Conservation (phyloP, 345 rosid species). For the Bretschneidera sinensis region DNA sequence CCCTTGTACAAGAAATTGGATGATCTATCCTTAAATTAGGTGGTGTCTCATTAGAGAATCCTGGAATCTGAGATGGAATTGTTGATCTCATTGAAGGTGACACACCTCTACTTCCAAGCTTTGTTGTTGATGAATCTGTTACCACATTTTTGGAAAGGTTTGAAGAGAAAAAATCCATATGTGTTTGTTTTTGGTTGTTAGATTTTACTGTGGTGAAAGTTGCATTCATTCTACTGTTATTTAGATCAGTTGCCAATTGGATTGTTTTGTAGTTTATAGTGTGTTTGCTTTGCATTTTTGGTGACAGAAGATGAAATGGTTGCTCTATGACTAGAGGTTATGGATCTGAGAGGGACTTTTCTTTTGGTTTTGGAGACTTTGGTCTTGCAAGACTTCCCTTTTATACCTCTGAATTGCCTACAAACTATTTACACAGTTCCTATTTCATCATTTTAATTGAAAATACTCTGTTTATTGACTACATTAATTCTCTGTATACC, state of each 20-base stretch:
- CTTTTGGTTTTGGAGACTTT: constrained; percentile 27
- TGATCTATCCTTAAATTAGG: constrained; percentile 36
- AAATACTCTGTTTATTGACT: too few relatives aligned
- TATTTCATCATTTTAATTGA: too few relatives aligned
- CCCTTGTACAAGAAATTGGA: constrained; percentile 33
- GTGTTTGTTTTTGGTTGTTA: constrained; percentile 7
- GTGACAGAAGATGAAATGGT: constrained; percentile 12
- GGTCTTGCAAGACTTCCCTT: constrained; percentile 10
- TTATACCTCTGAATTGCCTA: constrained; percentile 20
- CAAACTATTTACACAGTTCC: constrained; percentile 22
- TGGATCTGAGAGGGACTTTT: constrained; percentile 24
- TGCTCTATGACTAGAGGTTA: constrained; percentile 23
- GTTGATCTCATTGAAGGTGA: constrained; percentile 33
- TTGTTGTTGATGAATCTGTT: constrained; percentile 16
- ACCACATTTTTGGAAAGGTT: constrained; percentile 11
- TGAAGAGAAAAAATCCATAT: constrained; percentile 13
- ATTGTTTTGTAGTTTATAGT: constrained; percentile 16
- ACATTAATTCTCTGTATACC: too few relatives aligned
- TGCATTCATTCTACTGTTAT: constrained; percentile 5
- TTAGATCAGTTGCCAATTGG: neutral
- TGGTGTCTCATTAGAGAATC: constrained; percentile 32
- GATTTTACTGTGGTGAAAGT: neutral
- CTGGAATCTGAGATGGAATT: constrained; percentile 24
- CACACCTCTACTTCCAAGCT: constrained; percentile 25
- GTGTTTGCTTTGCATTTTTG: constrained; percentile 10